Evolutionary conservation across 2,329 filamentous ascomycete genomes (phyloP).

Genomic region (Colletotrichum graminicola): DNA sequence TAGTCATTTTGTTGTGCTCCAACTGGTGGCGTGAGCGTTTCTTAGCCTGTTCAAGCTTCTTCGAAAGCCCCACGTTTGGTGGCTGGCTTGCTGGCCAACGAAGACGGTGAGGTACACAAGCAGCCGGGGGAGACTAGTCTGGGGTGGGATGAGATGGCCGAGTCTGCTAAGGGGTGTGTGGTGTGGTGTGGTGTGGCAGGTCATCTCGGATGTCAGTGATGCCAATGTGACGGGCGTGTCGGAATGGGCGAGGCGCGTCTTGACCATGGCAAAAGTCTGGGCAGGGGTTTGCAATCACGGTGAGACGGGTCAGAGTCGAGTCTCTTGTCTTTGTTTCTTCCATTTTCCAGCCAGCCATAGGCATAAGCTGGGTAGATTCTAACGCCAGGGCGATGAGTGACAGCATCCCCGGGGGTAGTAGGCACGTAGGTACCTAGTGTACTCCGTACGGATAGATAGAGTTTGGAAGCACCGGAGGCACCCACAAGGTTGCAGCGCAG

Average conservation of each 20-base stretch:
- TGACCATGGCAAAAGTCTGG: background rate
- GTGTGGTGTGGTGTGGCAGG: slow-evolving; percentile 7
- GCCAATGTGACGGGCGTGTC: background rate
- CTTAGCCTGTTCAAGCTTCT: background rate
- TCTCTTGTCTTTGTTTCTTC: background rate
- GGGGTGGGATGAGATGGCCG: too few species aligned
- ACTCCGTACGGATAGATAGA: background rate
- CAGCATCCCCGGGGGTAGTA: background rate
- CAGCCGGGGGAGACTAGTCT: background rate
- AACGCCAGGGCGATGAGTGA: too few species aligned
- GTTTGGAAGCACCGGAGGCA: background rate
- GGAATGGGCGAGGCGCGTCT: slow-evolving; percentile 1
- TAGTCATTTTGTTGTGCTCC: background rate
- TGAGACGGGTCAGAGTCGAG: background rate
- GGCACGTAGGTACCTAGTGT: too few species aligned
- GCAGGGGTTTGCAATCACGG: background rate
- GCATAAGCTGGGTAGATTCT: too few species aligned
- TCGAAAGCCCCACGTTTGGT: background rate
- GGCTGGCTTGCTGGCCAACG: background rate
- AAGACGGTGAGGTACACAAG: background rate
- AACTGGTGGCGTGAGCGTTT: background rate
- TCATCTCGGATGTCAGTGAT: slow-evolving; percentile 20
- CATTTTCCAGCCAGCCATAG: too few species aligned
- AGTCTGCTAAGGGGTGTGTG: too few species aligned
- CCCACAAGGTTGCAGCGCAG: slow-evolving; percentile 9